These are phyloP conservation scores for Pseudogymnoascus sp. DNA, from an alignment of 2,329 filamentous ascomycete genomes.

Conservation along the genomic window DNA sequence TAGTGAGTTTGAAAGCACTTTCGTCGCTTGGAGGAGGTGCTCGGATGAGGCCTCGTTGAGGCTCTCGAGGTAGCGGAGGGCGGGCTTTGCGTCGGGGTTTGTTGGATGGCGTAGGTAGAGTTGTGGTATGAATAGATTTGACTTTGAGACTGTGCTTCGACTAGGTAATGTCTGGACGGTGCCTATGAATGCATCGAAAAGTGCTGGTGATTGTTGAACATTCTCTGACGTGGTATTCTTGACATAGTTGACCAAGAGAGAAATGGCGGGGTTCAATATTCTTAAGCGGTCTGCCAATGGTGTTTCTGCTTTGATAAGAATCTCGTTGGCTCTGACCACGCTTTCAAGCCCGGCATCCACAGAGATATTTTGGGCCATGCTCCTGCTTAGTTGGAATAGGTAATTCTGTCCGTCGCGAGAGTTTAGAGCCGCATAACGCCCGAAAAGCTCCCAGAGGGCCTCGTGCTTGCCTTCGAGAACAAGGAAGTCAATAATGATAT, in stretches of 20 bases:
- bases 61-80: slow-evolving; percentile 14
- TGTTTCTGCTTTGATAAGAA: slow-evolving; percentile 18
- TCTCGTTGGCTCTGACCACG: slow-evolving; percentile 17
- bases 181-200: slow-evolving; percentile 20
- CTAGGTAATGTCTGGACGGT: slow-evolving; percentile 14
- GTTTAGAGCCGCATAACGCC: slow-evolving; percentile 2
- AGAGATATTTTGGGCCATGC: slow-evolving; percentile 3
- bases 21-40: slow-evolving; percentile 12
- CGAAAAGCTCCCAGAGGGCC: slow-evolving; percentile 25
- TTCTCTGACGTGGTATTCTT: not conserved
- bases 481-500: slow-evolving; percentile 25
- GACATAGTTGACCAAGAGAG: not conserved
- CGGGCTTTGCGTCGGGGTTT: slow-evolving; percentile 19
- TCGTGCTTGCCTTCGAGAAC: slow-evolving; percentile 26
- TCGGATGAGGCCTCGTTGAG: not conserved
- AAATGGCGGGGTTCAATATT: not conserved
- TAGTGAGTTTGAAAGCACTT: not conserved
- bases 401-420: not conserved
- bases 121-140: slow-evolving; percentile 13
- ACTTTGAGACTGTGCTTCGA: not conserved
- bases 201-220: slow-evolving; percentile 12
- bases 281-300: not conserved
- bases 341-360: slow-evolving; percentile 15
- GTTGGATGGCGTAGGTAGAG: slow-evolving; percentile 23
- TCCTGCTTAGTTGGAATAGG: not conserved